These are phyloP conservation scores for Malus sieversii DNA, from an alignment of 306 rosid species.

Conservation along the genomic window DNA sequence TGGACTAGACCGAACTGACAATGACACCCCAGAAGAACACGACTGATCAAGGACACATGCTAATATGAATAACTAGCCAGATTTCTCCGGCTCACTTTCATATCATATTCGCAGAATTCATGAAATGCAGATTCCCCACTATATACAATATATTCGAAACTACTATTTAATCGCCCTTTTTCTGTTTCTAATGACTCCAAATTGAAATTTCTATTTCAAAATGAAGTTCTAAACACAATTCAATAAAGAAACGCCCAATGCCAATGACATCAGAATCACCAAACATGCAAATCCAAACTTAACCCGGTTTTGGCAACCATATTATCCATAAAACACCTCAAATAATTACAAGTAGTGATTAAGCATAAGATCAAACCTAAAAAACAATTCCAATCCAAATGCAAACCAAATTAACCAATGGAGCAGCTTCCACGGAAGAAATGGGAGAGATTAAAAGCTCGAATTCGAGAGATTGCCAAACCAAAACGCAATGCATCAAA, in stretches of 20 bases:
- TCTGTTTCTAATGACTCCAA: not conserved
- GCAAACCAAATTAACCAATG: not conserved
- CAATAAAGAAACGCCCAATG: not conserved
- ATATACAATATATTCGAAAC: not conserved
- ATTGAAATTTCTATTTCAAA: not conserved
- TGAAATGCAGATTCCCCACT: not conserved
- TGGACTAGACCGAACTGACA: too few relatives aligned
- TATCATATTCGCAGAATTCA: not conserved
- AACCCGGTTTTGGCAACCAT: too few relatives aligned
- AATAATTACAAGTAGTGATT: too few relatives aligned
- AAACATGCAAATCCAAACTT: too few relatives aligned
- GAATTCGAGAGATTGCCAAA: too few relatives aligned
- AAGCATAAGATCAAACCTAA: not conserved
- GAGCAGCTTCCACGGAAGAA: constrained; percentile 10
- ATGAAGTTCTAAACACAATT: not conserved
- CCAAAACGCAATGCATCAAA: too few relatives aligned
- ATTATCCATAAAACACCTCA: too few relatives aligned
- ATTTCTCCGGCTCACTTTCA: not conserved
- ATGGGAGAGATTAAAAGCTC: not conserved
- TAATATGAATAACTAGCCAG: too few relatives aligned
- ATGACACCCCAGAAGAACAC: too few relatives aligned
- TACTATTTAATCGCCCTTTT: not conserved
- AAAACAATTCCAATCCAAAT: not conserved
- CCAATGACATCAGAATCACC: too few relatives aligned
- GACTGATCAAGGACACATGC: too few relatives aligned